Conservation (phyloP, 257 asterid species). For the Dorcoceras hygrometricum region DNA sequence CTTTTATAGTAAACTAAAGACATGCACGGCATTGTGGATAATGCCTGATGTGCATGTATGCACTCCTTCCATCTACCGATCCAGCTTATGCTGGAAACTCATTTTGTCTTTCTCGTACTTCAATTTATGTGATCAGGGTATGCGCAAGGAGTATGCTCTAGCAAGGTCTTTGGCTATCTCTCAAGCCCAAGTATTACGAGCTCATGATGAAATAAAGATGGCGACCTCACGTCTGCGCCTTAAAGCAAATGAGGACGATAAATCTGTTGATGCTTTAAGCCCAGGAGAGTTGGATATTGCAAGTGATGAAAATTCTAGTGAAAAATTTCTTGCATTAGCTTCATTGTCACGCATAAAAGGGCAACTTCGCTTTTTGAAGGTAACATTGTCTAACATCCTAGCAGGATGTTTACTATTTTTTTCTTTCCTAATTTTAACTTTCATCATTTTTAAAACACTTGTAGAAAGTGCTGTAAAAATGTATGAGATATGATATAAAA, state of each 20-base stretch:
- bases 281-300: constrained; percentile 79
- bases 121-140: constrained; percentile 45
- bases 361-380: constrained; percentile 97
- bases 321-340: constrained; percentile 73
- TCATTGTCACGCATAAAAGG: constrained; percentile 75
- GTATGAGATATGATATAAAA: too few species aligned
- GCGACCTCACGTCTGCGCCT: constrained; percentile 89
- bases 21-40: constrained; percentile 3
- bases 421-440: background rate
- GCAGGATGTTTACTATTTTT: constrained; percentile 15
- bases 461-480: too few species aligned
- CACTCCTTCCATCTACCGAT: constrained; percentile 1
- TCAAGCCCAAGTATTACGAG: constrained; percentile 92
- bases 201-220: constrained; percentile 94
- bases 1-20: background rate
- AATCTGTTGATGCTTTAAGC: constrained; percentile 73
- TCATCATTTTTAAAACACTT: too few species aligned
- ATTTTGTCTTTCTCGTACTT: constrained; percentile 6
- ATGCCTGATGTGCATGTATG: constrained; percentile 12
- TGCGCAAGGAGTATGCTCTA: constrained; percentile 90
- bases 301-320: constrained; percentile 77
- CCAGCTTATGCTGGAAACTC: background rate
- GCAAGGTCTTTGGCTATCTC: constrained; percentile 80
- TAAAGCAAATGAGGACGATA: constrained; percentile 71
- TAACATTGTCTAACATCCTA: constrained; percentile 23